phyloP scores from a whole-genome alignment of 345 rosid genomes.

The Pelargonium nanum region DNA sequence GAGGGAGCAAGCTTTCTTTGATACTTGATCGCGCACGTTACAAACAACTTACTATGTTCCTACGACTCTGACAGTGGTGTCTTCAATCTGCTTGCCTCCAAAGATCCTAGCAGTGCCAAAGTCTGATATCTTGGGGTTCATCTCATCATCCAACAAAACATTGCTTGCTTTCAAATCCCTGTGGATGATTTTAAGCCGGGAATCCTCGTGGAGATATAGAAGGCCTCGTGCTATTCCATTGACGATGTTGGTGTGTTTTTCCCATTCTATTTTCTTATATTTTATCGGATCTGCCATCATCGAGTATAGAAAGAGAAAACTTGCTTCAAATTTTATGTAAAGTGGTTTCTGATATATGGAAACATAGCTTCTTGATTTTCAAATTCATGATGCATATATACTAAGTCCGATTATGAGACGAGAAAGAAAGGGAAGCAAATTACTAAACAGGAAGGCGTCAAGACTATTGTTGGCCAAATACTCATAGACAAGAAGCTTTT shows the following conservation, averaged over 20 bases:
- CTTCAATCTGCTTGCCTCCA: constrained; percentile 2
- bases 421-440: constrained; percentile 1
- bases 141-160: constrained; percentile 1
- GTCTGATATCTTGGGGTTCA: constrained; percentile 6
- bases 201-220: constrained; percentile 2
- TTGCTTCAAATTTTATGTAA: too few species aligned
- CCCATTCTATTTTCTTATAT: background rate
- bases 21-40: too few species aligned
- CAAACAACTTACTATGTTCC: background rate
- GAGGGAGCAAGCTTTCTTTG: too few species aligned
- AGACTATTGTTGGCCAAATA: constrained; percentile 17
- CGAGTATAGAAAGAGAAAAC: background rate
- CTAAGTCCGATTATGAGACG: too few species aligned
- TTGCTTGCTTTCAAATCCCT: constrained; percentile 3
- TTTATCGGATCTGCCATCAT: background rate
- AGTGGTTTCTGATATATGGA: too few species aligned
- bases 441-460: constrained; percentile 16
- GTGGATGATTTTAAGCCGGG: constrained; percentile 1
- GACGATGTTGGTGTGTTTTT: background rate
- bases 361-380: too few species aligned
- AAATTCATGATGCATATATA: too few species aligned
- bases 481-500: constrained; percentile 17
- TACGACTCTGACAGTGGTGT: background rate
- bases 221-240: constrained; percentile 5
- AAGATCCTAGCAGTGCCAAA: constrained; percentile 8